These are phyloP conservation scores for Pseudomassariella vexata DNA, from an alignment of 2,329 filamentous ascomycete species.

Conservation along the genomic window DNA sequence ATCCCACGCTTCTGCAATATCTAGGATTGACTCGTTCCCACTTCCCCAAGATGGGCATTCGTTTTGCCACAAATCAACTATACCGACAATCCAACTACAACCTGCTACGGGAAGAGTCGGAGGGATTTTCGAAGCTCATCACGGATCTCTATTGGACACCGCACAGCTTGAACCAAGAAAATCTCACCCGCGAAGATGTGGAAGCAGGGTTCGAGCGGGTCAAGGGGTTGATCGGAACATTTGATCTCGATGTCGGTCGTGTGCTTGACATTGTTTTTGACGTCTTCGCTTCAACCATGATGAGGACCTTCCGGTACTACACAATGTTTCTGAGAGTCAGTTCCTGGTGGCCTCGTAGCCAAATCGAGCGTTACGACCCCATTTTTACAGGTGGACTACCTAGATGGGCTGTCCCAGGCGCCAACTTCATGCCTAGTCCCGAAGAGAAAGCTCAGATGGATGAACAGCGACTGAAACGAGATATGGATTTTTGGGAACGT, in stretches of 20 bases:
- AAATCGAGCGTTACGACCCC: slow-evolving; percentile 31
- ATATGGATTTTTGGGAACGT: slow-evolving; percentile 73
- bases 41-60: slow-evolving; percentile 76
- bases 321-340: slow-evolving; percentile 86
- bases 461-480: slow-evolving; percentile 56
- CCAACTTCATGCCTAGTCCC: slow-evolving; percentile 28
- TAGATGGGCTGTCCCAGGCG: slow-evolving; percentile 71
- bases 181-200: slow-evolving; percentile 69
- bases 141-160: slow-evolving; percentile 87
- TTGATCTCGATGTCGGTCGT: slow-evolving; percentile 92
- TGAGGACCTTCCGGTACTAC: slow-evolving; percentile 91
- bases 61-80: slow-evolving; percentile 85
- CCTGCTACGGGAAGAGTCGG: slow-evolving; percentile 86
- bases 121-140: slow-evolving; percentile 93
- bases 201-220: slow-evolving; percentile 85
- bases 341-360: slow-evolving; percentile 89
- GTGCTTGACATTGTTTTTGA: slow-evolving; percentile 93
- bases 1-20: slow-evolving; percentile 67
- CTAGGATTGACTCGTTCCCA: slow-evolving; percentile 79
- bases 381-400: slow-evolving; percentile 65
- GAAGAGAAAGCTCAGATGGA: slow-evolving; percentile 59
- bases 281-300: slow-evolving; percentile 86
- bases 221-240: slow-evolving; percentile 92
- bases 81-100: slow-evolving; percentile 98
- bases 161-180: slow-evolving; percentile 56